Conservation (phyloP, 2,329 filamentous ascomycete species). For the Monilinia fructicola region DNA sequence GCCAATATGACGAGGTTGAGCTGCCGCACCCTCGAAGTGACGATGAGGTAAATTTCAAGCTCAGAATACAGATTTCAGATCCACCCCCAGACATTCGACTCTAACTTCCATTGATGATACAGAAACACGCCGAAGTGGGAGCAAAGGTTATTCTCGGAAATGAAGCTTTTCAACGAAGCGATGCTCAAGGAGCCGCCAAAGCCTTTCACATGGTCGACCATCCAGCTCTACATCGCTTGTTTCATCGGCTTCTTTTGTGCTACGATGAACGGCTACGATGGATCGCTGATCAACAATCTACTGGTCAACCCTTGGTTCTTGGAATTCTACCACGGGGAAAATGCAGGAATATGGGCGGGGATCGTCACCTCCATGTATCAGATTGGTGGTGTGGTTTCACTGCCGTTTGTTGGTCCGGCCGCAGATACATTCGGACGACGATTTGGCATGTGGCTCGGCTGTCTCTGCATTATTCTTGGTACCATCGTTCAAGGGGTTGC, state of each 20-base stretch:
- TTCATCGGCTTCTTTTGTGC: slow-evolving; percentile 51
- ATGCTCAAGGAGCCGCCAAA: slow-evolving; percentile 52
- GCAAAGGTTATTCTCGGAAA: slow-evolving; percentile 51
- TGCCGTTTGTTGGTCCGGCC: slow-evolving; percentile 49
- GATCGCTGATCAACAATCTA: slow-evolving; percentile 51
- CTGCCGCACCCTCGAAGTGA: neutral
- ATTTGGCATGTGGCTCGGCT: slow-evolving; percentile 49
- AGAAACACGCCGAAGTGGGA: slow-evolving; percentile 40
- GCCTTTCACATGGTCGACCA: slow-evolving; percentile 44
- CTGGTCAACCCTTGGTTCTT: slow-evolving; percentile 46
- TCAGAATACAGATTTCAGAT: too few species aligned
- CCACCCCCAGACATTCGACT: neutral
- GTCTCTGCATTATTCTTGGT: slow-evolving; percentile 47
- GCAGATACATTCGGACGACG: slow-evolving; percentile 51
- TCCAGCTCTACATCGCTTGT: slow-evolving; percentile 48
- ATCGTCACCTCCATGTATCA: slow-evolving; percentile 54
- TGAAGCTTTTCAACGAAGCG: slow-evolving; percentile 55
- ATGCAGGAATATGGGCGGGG: slow-evolving; percentile 50
- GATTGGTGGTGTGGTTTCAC: slow-evolving; percentile 50
- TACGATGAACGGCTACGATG: slow-evolving; percentile 55
- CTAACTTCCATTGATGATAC: neutral
- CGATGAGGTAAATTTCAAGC: slow-evolving; percentile 24
- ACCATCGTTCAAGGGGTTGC: slow-evolving; percentile 48
- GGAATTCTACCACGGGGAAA: slow-evolving; percentile 44
- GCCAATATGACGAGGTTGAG: slow-evolving; percentile 8